Percentiles rank a stretch among this genome's conserved stretches.
Evolutionary conservation across 495 filamentous ascomycete genomes (phyloP).

Genomic region (Clohesyomyces aquaticus): DNA sequence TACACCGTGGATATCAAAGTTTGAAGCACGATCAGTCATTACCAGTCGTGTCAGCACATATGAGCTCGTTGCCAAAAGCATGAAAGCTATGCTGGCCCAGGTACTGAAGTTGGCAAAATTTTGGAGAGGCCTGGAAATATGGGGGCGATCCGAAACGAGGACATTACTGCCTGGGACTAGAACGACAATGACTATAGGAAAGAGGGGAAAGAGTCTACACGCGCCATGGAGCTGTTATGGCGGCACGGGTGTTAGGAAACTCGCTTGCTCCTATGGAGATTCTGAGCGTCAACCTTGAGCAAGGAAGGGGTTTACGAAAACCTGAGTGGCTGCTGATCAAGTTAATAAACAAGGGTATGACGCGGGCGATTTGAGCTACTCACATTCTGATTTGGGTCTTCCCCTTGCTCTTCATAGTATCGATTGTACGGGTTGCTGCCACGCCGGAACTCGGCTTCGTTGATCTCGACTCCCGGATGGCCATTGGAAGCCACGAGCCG

Average conservation of each 20-base stretch:
- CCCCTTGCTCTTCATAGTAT: slow-evolving; percentile 64
- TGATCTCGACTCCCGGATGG: slow-evolving; percentile 59
- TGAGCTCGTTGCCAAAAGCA: no score
- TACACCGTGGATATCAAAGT: background rate
- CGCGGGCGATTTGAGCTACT: no score
- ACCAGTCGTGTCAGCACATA: no score
- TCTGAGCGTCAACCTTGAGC: background rate
- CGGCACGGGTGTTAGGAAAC: no score
- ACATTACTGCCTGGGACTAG: no score
- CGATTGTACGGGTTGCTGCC: slow-evolving; percentile 67
- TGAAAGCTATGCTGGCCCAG: no score
- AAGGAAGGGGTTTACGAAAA: slow-evolving; percentile 1
- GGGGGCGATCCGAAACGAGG: no score
- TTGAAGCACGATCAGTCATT: background rate
- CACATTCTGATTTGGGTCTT: slow-evolving; percentile 10
- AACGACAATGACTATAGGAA: no score
- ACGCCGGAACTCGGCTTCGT: slow-evolving; percentile 63
- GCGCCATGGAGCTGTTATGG: no score
- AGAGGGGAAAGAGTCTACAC: no score
- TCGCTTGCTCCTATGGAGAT: background rate
- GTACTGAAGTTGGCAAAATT: no score
- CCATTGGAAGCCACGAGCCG: slow-evolving; percentile 62
- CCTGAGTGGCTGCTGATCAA: slow-evolving; percentile 2
- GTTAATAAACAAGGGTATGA: background rate
- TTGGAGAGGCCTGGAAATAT: no score